A percentile compares a stretch with the other conserved stretches of the same genome.
Evolutionary conservation across 1,284 basidiomycete genomes (phyloP).

Genomic region (Trametes sp.): DNA sequence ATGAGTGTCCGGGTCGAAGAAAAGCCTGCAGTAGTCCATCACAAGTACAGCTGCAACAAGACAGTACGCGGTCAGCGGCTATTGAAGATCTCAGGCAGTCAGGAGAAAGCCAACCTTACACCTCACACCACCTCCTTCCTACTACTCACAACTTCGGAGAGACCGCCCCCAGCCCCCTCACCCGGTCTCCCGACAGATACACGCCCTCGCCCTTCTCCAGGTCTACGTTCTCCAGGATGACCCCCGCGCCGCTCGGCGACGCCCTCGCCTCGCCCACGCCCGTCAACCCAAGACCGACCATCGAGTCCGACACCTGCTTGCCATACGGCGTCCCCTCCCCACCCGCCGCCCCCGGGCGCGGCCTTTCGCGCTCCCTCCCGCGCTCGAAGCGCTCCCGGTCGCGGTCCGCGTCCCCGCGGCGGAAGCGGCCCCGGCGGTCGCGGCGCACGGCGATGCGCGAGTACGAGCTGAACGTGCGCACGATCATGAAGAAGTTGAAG

Average conservation of each 20-base stretch:
- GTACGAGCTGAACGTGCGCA: slow-evolving; percentile 69
- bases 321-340: slow-evolving; percentile 27
- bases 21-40: neutral
- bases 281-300: slow-evolving; percentile 35
- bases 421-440: slow-evolving; percentile 30
- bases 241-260: slow-evolving; percentile 25
- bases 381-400: slow-evolving; percentile 18
- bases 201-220: slow-evolving; percentile 35
- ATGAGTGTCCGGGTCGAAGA: neutral
- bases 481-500: slow-evolving; percentile 66
- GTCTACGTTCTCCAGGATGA: slow-evolving; percentile 33
- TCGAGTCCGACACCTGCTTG: slow-evolving; percentile 29
- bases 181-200: slow-evolving; percentile 25
- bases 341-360: slow-evolving; percentile 23
- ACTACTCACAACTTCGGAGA: slow-evolving; percentile 37
- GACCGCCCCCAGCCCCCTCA: slow-evolving; percentile 19
- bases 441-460: slow-evolving; percentile 42
- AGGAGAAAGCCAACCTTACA: neutral
- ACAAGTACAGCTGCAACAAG: too few relatives aligned
- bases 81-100: too few relatives aligned
- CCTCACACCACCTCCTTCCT: slow-evolving; percentile 5
- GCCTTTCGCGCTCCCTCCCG: slow-evolving; percentile 23
- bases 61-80: too few relatives aligned
- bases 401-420: slow-evolving; percentile 16
- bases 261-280: slow-evolving; percentile 26